Evolutionary conservation across 2,329 filamentous ascomycete genomes (phyloP).

Genomic region (Aspergillus sp.): DNA sequence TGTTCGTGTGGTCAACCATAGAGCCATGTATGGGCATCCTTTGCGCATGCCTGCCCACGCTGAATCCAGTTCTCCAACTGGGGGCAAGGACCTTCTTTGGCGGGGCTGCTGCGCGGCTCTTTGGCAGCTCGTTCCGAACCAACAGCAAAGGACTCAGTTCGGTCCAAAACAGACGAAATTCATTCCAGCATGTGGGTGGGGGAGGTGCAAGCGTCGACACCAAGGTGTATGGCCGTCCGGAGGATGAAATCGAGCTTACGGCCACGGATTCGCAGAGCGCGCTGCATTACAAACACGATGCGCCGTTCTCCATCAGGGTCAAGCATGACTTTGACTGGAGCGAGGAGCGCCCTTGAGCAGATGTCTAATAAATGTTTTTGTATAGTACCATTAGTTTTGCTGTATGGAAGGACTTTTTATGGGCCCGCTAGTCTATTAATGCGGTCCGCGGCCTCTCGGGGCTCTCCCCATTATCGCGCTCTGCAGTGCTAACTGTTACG

Average conservation of each 20-base stretch:
- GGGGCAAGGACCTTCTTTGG: neutral
- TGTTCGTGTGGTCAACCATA: slow-evolving; percentile 9
- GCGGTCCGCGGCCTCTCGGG: too few relatives aligned
- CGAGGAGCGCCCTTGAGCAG: neutral
- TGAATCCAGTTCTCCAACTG: neutral
- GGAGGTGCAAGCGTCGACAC: neutral
- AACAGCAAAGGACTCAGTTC: neutral
- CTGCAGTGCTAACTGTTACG: too few relatives aligned
- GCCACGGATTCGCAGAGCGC: neutral
- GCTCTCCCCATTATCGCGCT: too few relatives aligned
- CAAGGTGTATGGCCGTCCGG: neutral
- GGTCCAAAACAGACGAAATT: neutral
- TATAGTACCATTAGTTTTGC: too few relatives aligned
- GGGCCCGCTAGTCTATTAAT: too few relatives aligned
- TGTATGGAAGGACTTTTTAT: too few relatives aligned
- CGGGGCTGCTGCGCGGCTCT: neutral
- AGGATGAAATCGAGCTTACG: neutral
- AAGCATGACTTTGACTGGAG: neutral
- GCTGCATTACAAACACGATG: neutral
- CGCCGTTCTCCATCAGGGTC: neutral
- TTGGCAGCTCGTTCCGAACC: neutral
- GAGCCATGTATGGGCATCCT: slow-evolving; percentile 6
- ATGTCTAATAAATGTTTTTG: too few relatives aligned
- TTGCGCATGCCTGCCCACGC: slow-evolving; percentile 7
- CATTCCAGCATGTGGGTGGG: neutral